Base-by-base conservation (phyloP, 2,329 filamentous ascomycete species). In the Paracamarosporium sp. region DNA sequence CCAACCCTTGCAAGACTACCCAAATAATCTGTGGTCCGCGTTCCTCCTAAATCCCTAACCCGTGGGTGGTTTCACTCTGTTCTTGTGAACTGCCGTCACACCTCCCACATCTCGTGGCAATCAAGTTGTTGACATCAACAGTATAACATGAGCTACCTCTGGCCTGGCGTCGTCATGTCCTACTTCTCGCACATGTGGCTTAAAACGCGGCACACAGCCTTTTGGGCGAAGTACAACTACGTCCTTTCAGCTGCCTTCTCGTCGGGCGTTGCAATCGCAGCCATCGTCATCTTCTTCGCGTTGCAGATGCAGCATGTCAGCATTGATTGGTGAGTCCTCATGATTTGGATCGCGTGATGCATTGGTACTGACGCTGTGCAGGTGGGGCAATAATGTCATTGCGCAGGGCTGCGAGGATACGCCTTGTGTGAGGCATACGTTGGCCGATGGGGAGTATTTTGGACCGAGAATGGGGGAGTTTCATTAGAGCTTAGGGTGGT, bases 171-270 rank as follows among this genome's bases (percentile, higher is more conserved):
- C 2, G 80, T 80, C 3, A 74, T 84, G 6, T 54, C 35, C 1
- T 53, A 45, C 27, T 27, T 56, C 17, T 51, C 44, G 20, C 53
- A 55, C 25, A 41, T 83, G 25, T 84, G 78, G 63, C 65, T 82
- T 57, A 80, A 79, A 63, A 68, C 68, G 22, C 75, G 81, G 11
- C 81, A 79, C 63, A 74, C 82, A 25, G 77, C 69, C 3, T 79
- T 83, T 61, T 85, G 83, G 82, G 78, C 80, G 55, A 83, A 83
- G 78, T 85, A 85, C 71, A 84, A 83, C 64, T 85, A 83, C 64
- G 81, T 84, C 41, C 75, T 84, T 24, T 83, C 83, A 7, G 81
- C 83, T 15, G 78, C 82, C 13, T 81, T 83, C 69, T 82, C 78
- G 20, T 80, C 79, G 24, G 82, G 79, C 28, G 80, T 85, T 38